phyloP scores from a whole-genome alignment of 345 rosid species.

The Arabis alpina region DNA sequence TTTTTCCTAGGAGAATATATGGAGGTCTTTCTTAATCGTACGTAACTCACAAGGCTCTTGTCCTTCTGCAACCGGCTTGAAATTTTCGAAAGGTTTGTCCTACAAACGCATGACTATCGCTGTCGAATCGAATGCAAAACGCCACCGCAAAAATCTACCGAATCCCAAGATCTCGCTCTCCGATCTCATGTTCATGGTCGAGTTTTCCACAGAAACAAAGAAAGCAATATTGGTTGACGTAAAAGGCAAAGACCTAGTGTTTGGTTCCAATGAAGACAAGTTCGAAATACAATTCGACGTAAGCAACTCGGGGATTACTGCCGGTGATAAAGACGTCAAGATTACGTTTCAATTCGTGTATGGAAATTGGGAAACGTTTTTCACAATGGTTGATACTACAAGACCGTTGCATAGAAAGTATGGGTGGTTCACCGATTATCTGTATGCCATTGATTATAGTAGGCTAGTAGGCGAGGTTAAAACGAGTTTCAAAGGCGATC shows the following conservation, averaged over 20 bases:
- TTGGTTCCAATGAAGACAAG: slow-evolving; percentile 2
- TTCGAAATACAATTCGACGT: slow-evolving; percentile 32
- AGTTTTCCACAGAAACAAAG: neutral
- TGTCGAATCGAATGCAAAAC: slow-evolving; percentile 22
- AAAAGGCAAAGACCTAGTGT: slow-evolving; percentile 25
- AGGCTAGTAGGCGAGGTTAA: slow-evolving; percentile 14
- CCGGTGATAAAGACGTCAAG: slow-evolving; percentile 9
- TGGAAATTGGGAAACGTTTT: neutral
- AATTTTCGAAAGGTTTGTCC: neutral
- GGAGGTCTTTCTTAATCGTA: slow-evolving; percentile 10
- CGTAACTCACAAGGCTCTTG: slow-evolving; percentile 16
- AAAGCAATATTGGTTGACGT: neutral
- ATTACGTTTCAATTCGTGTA: slow-evolving; percentile 20
- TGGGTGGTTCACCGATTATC: slow-evolving; percentile 28
- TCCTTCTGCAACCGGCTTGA: neutral
- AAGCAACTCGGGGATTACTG: neutral
- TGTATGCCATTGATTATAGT: neutral
- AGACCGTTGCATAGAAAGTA: slow-evolving; percentile 11
- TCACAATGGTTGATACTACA: neutral
- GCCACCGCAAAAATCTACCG: slow-evolving; percentile 4
- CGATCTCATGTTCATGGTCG: slow-evolving; percentile 24
- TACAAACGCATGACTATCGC: slow-evolving; percentile 16
- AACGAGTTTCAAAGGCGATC: slow-evolving; percentile 8
- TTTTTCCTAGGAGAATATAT: slow-evolving; percentile 25
- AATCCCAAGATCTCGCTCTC: slow-evolving; percentile 20